These are phyloP conservation scores for Ophiostoma quercus DNA, from an alignment of 2,329 filamentous ascomycete genomes.

Conservation along the genomic window DNA sequence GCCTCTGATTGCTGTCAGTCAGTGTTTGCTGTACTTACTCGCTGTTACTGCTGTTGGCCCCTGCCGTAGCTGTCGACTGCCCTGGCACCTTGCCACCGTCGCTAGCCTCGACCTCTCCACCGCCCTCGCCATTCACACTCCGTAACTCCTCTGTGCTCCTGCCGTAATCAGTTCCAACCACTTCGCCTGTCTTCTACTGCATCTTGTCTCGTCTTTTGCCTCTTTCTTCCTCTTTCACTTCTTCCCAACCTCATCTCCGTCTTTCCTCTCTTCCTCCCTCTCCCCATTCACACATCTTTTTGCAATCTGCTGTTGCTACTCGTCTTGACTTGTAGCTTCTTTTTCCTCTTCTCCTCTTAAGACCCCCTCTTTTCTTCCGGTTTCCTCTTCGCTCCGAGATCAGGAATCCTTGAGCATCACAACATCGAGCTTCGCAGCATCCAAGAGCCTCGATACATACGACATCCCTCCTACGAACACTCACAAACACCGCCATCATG, in stretches of 20 bases:
- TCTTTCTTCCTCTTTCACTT: slow-evolving; percentile 13
- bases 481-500: slow-evolving; percentile 51
- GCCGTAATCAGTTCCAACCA: slow-evolving; percentile 22
- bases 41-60: background rate
- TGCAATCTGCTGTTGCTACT: background rate
- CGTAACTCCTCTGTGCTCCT: background rate
- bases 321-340: slow-evolving; percentile 12
- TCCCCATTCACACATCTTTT: background rate
- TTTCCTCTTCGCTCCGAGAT: slow-evolving; percentile 11
- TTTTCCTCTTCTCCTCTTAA: background rate
- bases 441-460: background rate
- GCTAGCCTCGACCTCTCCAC: slow-evolving; percentile 11
- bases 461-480: background rate
- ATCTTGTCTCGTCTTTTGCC: slow-evolving; percentile 17
- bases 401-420: background rate
- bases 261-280: background rate
- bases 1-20: background rate
- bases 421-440: background rate
- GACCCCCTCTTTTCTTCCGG: slow-evolving; percentile 2
- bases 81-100: slow-evolving; percentile 11
- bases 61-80: background rate
- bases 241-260: slow-evolving; percentile 12
- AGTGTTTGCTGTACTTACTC: background rate
- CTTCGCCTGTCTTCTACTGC: slow-evolving; percentile 21
- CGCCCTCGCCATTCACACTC: slow-evolving; percentile 3